phyloP scores from a whole-genome alignment of 805 yeast species.

The Priceomyces carsonii region DNA sequence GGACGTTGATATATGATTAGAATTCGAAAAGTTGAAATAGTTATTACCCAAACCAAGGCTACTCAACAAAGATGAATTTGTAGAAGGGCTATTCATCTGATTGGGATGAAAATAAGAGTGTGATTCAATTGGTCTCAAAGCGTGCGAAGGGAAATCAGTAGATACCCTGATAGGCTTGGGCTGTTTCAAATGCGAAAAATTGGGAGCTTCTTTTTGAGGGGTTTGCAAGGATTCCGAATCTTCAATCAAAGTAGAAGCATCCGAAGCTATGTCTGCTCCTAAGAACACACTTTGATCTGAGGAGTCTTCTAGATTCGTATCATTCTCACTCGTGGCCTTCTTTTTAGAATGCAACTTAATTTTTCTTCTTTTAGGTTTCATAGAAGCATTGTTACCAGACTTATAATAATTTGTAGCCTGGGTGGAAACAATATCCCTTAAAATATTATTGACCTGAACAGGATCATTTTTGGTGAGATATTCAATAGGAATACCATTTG shows the following conservation, averaged over 20 bases:
- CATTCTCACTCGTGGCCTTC: not conserved
- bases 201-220: not conserved
- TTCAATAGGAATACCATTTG: constrained; percentile 42
- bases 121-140: constrained; percentile 15
- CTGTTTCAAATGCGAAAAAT: constrained; percentile 9
- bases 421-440: constrained; percentile 43
- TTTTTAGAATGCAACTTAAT: constrained; percentile 30
- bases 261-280: not conserved
- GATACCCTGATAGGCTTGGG: constrained; percentile 14
- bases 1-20: constrained; percentile 24
- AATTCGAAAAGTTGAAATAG: constrained; percentile 30
- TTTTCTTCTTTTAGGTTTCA: constrained; percentile 45
- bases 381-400: constrained; percentile 15
- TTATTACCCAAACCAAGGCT: constrained; percentile 43
- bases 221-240: not conserved
- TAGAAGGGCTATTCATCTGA: constrained; percentile 16
- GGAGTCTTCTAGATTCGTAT: not conserved
- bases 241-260: constrained; percentile 10
- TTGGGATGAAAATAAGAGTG: constrained; percentile 20
- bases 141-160: constrained; percentile 3
- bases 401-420: constrained; percentile 43
- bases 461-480: constrained; percentile 30
- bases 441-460: constrained; percentile 35
- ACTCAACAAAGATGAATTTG: constrained; percentile 15
- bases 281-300: constrained; percentile 2